Conservation (phyloP, 1,284 basidiomycete species). For the Golubevia pallescens region DNA sequence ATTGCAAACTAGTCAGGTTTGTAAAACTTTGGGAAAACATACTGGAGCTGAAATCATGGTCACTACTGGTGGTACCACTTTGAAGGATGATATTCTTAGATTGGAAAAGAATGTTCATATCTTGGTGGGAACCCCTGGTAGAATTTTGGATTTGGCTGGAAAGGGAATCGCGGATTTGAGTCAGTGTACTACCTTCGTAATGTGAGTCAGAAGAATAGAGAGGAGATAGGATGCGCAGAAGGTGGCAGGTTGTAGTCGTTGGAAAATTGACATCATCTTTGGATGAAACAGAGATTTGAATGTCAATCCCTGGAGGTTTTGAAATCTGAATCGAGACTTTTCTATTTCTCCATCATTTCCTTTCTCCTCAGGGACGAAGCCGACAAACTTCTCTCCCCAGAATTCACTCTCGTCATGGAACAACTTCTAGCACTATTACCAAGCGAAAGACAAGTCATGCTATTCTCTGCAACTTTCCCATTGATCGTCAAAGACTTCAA, state of each 20-base stretch:
- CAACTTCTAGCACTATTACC: constrained; percentile 87
- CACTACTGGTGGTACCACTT: constrained; percentile 94
- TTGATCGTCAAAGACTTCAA: constrained; percentile 99
- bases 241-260: neutral
- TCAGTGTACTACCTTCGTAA: constrained; percentile 61
- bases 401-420: constrained; percentile 98
- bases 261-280: neutral
- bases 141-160: constrained; percentile 60
- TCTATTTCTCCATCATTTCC: neutral
- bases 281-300: neutral
- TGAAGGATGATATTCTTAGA: constrained; percentile 92
- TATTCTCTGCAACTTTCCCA: constrained; percentile 98
- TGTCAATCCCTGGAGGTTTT: neutral
- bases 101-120: constrained; percentile 61
- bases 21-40: constrained; percentile 95
- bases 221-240: neutral
- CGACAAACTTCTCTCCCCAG: constrained; percentile 94
- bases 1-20: constrained; percentile 87
- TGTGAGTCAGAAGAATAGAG: constrained; percentile 17
- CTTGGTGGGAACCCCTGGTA: constrained; percentile 60
- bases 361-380: constrained; percentile 79
- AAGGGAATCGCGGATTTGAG: constrained; percentile 62
- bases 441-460: constrained; percentile 90
- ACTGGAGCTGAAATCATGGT: constrained; percentile 97
- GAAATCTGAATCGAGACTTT: neutral